Evolutionary conservation across 257 asterid genomes (phyloP), one percentile per base, ranked within the genome.

Genomic region (Cinchona pubescens): DNA sequence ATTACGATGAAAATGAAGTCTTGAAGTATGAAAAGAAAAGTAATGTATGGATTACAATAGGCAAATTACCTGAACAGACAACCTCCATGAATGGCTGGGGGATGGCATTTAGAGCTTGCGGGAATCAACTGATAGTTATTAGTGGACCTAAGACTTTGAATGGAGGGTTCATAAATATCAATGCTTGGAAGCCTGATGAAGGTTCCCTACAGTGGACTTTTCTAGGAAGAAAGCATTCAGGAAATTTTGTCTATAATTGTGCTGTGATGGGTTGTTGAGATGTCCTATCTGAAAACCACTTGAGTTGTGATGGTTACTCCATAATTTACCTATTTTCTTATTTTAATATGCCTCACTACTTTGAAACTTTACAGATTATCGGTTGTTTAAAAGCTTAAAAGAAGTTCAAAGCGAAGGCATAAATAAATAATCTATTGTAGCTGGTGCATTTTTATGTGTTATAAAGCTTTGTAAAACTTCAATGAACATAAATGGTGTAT

Each of bases 41-140:
- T 21, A 85, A 78, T 71, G 43, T 5, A 11, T 93, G 98, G 98
- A 34, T 21, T 18, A 82, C 89, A 2, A 68, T 88, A 3, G 97
- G 96, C 6, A 88, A 87, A 25, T 72, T 93, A 82, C 98, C 98
- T 0, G 91, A 88, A 29, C 85, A 88, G 4, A 92, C 94, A 0
- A 80, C 86, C 29, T 91, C 98, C 0, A 87, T 88, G 90, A 83
- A 82, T 13, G 97, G 97, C 21, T 93, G 98, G 98, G 98, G 98
- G 10, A 56, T 90, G n/a, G 98, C 98, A 15, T 93, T 93, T 71
- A 82, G 96, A 84, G 97, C 90, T 2, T 93, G 96, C 37, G 97
- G 98, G 2, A 88, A 90, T 79, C 90, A 83, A 51, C 89, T 93
- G 2, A 83, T 91, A 42, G 94, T 92, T 73, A 85, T 93, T 5